Conservation (phyloP, 768 basidiomycete species). For the Mycena vitilis region DNA sequence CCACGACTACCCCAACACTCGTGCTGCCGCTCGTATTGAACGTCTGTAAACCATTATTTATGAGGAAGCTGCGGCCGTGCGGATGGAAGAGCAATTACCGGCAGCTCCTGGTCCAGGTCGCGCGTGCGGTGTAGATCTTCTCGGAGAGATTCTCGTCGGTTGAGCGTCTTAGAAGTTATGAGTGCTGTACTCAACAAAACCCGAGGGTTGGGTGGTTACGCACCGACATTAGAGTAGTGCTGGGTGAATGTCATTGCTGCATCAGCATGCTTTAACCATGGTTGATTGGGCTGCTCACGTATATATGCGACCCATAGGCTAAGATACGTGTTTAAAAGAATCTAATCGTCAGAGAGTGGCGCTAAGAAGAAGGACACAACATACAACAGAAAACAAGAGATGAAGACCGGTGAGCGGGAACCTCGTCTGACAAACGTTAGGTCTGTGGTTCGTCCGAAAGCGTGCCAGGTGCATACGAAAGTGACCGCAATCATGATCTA, state of each 20-base stretch:
- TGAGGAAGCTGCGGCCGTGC: too few relatives aligned
- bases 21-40: too few relatives aligned
- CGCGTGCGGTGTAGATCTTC: constrained; percentile 1
- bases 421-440: constrained; percentile 11
- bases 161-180: too few relatives aligned
- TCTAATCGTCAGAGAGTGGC: neutral
- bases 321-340: too few relatives aligned
- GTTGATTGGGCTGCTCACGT: constrained; percentile 9
- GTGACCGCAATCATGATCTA: constrained; percentile 22
- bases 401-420: constrained; percentile 2
- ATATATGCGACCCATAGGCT: constrained; percentile 28
- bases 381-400: constrained; percentile 10
- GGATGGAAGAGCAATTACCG: too few relatives aligned
- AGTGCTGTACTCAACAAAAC: too few relatives aligned
- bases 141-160: constrained; percentile 9
- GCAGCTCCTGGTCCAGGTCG: neutral
- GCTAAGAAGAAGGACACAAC: neutral
- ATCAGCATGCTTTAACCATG: neutral
- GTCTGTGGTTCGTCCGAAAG: neutral
- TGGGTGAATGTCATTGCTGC: neutral
- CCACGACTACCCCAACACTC: too few relatives aligned
- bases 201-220: too few relatives aligned
- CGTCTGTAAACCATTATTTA: too few relatives aligned
- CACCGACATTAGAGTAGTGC: constrained; percentile 14
- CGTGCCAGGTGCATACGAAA: neutral